Base-by-base conservation (phyloP, 2,329 filamentous ascomycete species). In the Fusarium abutilonis region DNA sequence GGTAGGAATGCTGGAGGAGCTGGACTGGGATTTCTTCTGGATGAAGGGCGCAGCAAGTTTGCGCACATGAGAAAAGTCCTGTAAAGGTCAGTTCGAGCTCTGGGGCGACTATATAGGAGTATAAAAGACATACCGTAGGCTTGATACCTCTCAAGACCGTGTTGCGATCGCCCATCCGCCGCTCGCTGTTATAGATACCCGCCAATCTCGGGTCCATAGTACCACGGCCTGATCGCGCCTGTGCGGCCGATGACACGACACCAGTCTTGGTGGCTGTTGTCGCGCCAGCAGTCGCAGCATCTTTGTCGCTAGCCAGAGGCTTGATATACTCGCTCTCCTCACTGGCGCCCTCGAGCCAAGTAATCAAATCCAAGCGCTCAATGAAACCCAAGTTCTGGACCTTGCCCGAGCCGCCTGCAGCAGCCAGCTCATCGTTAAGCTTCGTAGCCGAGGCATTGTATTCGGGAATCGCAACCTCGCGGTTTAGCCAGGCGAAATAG, bases 401-500 rank as follows among this genome's bases (percentile, higher is more conserved):
- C 67, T 87, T 86, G 52, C 88, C 88, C 17, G 81, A 80, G 10
- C 82, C 82, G 15, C 85, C 86, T 2, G 80, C 81, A 10, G 83
- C 85, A 4, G 80, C 82, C 29, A 97, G 82, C 72, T 92, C 88
- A 46, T 91, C 88, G 74, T 96, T 96, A 53, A 98, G 83, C 67
- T 88, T 83, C 70, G 90, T 88, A 13, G 92, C 91, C 0, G 90
- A 89, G 23, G 90, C 86, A 77, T 97, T 95, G 83, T 98, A 98
- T 70, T 96, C 92, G 10, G 91, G 90, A 66, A 96, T 93, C 51
- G 90, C 87, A 52, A 90, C 87, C 79, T 98, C 94, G 76, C 93
- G 92, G 78, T 97, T 96, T 71, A 91, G 83, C 92, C 93, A 99
- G 52, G 93, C 93, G 74, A 98, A 97, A 81, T 94, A 97, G 77